Evolutionary conservation across 768 basidiomycete species (phyloP).

Genomic region (Vishniacozyma victoriae): DNA sequence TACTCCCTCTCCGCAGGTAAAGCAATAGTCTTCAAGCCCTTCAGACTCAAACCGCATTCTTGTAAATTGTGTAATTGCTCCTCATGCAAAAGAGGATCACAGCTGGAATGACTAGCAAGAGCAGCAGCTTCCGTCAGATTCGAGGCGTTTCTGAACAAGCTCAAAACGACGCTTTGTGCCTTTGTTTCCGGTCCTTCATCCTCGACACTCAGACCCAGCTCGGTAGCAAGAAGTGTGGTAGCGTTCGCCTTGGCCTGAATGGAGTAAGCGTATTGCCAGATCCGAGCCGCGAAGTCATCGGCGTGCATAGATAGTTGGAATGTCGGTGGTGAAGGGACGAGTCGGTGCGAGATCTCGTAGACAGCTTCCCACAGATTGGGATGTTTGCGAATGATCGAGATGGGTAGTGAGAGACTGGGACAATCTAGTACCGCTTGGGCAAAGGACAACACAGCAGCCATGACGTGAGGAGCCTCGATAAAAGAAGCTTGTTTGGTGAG

Average conservation of each 20-base stretch:
- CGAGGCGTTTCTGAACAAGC: conserved; percentile 23
- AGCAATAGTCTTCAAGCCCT: conserved; percentile 61
- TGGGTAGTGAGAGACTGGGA: conserved; percentile 77
- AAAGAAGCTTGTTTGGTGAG: conserved; percentile 67
- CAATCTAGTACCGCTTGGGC: conserved; percentile 52
- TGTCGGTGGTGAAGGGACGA: conserved; percentile 64
- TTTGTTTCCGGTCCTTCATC: conserved; percentile 9
- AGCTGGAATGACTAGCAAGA: conserved; percentile 65
- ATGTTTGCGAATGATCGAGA: conserved; percentile 55
- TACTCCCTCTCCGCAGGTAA: conserved; percentile 65
- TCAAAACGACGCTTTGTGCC: conserved; percentile 18
- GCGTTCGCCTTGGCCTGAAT: conserved; percentile 35
- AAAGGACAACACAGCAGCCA: conserved; percentile 70
- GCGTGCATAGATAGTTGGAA: conserved; percentile 33
- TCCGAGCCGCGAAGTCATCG: conserved; percentile 21
- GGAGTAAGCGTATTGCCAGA: conserved; percentile 26
- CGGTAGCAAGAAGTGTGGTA: conserved; percentile 22
- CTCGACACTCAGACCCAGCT: conserved; percentile 23
- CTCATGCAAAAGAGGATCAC: conserved; percentile 68
- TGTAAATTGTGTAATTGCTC: conserved; percentile 54
- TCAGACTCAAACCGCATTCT: conserved; percentile 55
- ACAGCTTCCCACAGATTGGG: conserved; percentile 66
- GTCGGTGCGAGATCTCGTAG: conserved; percentile 58
- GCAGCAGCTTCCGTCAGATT: conserved; percentile 56
- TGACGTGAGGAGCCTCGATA: conserved; percentile 68